Percentiles rank a stretch among this genome's conserved stretches.
phyloP scores from a whole-genome alignment of 2,329 filamentous ascomycete species.

The Fusarium vanettenii region DNA sequence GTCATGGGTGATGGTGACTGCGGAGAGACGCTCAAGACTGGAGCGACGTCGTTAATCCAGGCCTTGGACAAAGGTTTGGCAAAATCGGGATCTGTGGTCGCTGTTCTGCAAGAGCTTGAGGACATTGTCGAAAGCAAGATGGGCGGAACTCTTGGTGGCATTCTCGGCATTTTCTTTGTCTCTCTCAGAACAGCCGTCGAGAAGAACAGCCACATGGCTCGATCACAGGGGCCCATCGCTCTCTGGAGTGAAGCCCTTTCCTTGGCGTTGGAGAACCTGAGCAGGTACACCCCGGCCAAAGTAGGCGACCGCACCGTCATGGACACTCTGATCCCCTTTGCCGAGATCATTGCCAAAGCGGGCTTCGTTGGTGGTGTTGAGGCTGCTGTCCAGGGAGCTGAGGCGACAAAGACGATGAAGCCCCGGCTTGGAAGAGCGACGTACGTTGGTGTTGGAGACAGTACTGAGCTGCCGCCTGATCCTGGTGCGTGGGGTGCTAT shows the following conservation, averaged over 20 bases:
- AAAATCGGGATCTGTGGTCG: constrained; percentile 57
- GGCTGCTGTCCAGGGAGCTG: constrained; percentile 69
- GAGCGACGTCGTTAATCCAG: constrained; percentile 61
- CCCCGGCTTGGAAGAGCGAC: constrained; percentile 75
- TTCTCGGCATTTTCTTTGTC: constrained; percentile 66
- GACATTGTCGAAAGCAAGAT: constrained; percentile 68
- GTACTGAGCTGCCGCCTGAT: constrained; percentile 69
- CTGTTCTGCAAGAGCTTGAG: constrained; percentile 61
- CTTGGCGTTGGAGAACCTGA: constrained; percentile 58
- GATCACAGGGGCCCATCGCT: constrained; percentile 47
- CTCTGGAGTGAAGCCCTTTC: constrained; percentile 59
- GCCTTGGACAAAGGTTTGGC: constrained; percentile 56
- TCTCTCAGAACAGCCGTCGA: constrained; percentile 57
- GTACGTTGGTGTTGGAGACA: constrained; percentile 70
- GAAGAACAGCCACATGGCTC: constrained; percentile 47
- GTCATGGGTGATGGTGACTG: constrained; percentile 75
- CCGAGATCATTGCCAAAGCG: constrained; percentile 57
- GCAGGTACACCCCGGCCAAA: constrained; percentile 65
- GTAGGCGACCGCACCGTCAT: constrained; percentile 68
- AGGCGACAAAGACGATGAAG: constrained; percentile 72
- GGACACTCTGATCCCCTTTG: constrained; percentile 67
- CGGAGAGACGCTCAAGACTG: constrained; percentile 69
- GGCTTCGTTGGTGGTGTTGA: constrained; percentile 67
- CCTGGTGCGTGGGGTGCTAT: constrained; percentile 78
- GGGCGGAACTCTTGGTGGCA: constrained; percentile 64